Evolutionary conservation across 148 eudicot genomes (phyloP).

Genomic region (Camellia japonica): DNA sequence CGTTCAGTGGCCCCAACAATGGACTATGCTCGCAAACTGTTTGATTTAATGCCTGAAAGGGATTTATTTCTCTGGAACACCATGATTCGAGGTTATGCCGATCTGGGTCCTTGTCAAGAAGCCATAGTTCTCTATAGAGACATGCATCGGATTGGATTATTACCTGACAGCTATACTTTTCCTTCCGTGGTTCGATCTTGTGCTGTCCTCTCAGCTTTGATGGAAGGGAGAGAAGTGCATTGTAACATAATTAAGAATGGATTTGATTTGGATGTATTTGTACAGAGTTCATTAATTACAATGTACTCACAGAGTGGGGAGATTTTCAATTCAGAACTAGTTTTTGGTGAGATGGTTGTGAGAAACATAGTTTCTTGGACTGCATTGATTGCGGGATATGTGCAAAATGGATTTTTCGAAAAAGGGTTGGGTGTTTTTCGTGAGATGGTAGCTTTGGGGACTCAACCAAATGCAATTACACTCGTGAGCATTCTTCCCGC

Average conservation of each 20-base stretch:
- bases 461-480: conserved; percentile 19
- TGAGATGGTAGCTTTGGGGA: conserved; percentile 21
- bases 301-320: conserved; percentile 24
- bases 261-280: conserved; percentile 16
- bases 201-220: conserved; percentile 4
- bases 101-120: conserved; percentile 15
- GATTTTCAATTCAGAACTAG: background rate
- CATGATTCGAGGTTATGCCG: conserved; percentile 21
- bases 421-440: conserved; percentile 11
- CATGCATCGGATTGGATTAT: conserved; percentile 19
- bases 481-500: conserved; percentile 23
- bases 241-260: conserved; percentile 16
- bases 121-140: conserved; percentile 15
- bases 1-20: conserved; percentile 8
- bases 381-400: conserved; percentile 28
- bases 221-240: conserved; percentile 25
- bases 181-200: conserved; percentile 23
- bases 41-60: conserved; percentile 13
- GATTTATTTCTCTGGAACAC: conserved; percentile 24
- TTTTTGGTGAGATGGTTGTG: conserved; percentile 13
- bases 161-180: conserved; percentile 23
- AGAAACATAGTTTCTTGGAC: conserved; percentile 30
- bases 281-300: conserved; percentile 21
- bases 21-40: conserved; percentile 35
- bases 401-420: conserved; percentile 13